phyloP scores from a whole-genome alignment of 1,139 yeast genomes.

The Komagataea norvegica region DNA sequence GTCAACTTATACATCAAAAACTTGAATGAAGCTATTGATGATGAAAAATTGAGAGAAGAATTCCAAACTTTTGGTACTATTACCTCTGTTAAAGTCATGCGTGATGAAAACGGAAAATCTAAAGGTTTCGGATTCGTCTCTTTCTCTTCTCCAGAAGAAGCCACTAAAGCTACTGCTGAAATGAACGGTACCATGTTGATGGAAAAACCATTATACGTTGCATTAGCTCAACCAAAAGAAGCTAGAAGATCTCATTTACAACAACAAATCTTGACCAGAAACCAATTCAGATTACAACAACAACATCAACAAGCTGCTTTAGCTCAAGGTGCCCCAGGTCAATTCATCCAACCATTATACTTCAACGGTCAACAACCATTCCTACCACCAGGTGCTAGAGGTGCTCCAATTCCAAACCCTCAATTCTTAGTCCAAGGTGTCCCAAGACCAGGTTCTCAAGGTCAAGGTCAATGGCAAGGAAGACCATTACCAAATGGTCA shows the following conservation, averaged over 20 bases:
- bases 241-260: slow-evolving; percentile 96
- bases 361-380: slow-evolving; percentile 77
- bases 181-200: slow-evolving; percentile 97
- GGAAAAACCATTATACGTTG: slow-evolving; percentile 97
- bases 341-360: slow-evolving; percentile 93
- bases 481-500: slow-evolving; percentile 71
- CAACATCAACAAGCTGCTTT: slow-evolving; percentile 36
- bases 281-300: slow-evolving; percentile 97
- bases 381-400: slow-evolving; percentile 78
- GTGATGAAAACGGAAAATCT: slow-evolving; percentile 90
- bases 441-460: slow-evolving; percentile 56
- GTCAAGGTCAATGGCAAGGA: slow-evolving; percentile 68
- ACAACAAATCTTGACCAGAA: slow-evolving; percentile 97
- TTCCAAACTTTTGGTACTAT: slow-evolving; percentile 91
- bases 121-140: slow-evolving; percentile 99
- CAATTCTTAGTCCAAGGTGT: slow-evolving; percentile 67
- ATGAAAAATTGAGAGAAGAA: slow-evolving; percentile 88
- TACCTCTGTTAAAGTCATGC: slow-evolving; percentile 96
- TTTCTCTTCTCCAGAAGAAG: slow-evolving; percentile 97
- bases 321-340: slow-evolving; percentile 86
- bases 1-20: slow-evolving; percentile 95
- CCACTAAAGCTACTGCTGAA: slow-evolving; percentile 96
- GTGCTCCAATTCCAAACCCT: slow-evolving; percentile 80
- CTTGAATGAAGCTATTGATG: slow-evolving; percentile 89
- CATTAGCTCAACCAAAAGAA: slow-evolving; percentile 98